Evolutionary conservation across 2,329 filamentous ascomycete species (phyloP).

Genomic region (Fusarium avenaceum): DNA sequence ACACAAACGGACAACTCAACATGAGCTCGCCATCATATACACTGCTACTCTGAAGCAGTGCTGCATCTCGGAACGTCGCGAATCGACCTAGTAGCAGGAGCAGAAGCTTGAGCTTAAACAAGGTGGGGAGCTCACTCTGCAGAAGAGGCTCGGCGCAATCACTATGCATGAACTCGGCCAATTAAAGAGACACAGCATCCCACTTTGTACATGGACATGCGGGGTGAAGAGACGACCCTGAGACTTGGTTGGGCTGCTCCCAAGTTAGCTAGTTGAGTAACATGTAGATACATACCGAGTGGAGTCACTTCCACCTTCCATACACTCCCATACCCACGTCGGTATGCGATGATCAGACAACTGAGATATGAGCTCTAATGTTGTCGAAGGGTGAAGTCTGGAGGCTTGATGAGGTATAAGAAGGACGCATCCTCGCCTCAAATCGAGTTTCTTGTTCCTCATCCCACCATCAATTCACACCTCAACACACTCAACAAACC

Average conservation of each 20-base stretch:
- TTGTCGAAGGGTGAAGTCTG: constrained; percentile 25
- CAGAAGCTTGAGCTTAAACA: constrained; percentile 27
- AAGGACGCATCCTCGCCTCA: constrained; percentile 39
- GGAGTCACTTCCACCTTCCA: constrained; percentile 32
- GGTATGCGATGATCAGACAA: constrained; percentile 47
- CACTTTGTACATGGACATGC: constrained; percentile 35
- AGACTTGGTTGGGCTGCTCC: constrained; percentile 32
- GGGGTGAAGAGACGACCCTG: constrained; percentile 38
- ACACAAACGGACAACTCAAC: constrained; percentile 12
- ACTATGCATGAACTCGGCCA: constrained; percentile 31
- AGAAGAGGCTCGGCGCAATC: constrained; percentile 31
- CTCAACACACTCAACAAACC: constrained; percentile 38
- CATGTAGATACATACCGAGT: constrained; percentile 35
- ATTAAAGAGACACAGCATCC: constrained; percentile 27
- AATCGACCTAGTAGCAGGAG: constrained; percentile 26
- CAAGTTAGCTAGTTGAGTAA: constrained; percentile 23
- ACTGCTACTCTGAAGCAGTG: constrained; percentile 4
- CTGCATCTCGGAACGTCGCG: constrained; percentile 36
- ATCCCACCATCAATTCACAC: constrained; percentile 45
- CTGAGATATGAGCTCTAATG: constrained; percentile 18
- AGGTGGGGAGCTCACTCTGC: constrained; percentile 32
- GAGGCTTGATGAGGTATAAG: constrained; percentile 42
- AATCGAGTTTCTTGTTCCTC: constrained; percentile 35
- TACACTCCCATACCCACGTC: constrained; percentile 36
- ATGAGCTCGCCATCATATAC: background rate